Evolutionary conservation across 805 yeast species (phyloP).

Genomic region (Candida maesae): DNA sequence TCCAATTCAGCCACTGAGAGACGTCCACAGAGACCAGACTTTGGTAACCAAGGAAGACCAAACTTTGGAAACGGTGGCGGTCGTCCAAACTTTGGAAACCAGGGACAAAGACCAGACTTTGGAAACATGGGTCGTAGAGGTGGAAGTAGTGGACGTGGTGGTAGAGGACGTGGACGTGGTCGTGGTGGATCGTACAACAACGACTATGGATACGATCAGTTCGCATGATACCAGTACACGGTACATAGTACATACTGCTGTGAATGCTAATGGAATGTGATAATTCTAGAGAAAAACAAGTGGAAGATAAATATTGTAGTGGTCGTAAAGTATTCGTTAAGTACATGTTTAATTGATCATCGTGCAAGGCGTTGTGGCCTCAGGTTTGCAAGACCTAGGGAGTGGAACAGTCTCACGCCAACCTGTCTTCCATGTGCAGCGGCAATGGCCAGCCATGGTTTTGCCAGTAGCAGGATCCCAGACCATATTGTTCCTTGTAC

Average conservation of each 20-base stretch:
- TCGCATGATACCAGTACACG: no score
- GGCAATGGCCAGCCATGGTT: conserved; percentile 32
- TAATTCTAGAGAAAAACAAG: no score
- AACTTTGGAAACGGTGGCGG: no score
- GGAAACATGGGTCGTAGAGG: conserved; percentile 11
- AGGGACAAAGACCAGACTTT: conserved; percentile 13
- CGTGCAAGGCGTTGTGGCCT: no score
- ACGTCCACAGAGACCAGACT: conserved; percentile 27
- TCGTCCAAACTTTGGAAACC: conserved; percentile 9
- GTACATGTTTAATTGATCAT: no score
- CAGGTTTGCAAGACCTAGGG: conserved; percentile 10
- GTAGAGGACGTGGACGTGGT: conserved; percentile 2
- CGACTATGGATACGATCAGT: neutral
- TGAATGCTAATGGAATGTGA: no score
- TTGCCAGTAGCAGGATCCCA: conserved; percentile 34
- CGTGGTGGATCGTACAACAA: conserved; percentile 7
- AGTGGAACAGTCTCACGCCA: conserved; percentile 19
- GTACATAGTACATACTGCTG: no score
- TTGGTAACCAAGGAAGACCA: conserved; percentile 5
- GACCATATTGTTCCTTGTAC: conserved; percentile 49
- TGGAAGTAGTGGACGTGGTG: conserved; percentile 16
- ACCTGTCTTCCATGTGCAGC: conserved; percentile 26
- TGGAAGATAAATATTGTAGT: no score
- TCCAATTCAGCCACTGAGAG: conserved; percentile 60
- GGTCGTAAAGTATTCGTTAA: neutral